phyloP scores from a whole-genome alignment of 148 eudicot genomes.

The Amaranthus cruentus region DNA sequence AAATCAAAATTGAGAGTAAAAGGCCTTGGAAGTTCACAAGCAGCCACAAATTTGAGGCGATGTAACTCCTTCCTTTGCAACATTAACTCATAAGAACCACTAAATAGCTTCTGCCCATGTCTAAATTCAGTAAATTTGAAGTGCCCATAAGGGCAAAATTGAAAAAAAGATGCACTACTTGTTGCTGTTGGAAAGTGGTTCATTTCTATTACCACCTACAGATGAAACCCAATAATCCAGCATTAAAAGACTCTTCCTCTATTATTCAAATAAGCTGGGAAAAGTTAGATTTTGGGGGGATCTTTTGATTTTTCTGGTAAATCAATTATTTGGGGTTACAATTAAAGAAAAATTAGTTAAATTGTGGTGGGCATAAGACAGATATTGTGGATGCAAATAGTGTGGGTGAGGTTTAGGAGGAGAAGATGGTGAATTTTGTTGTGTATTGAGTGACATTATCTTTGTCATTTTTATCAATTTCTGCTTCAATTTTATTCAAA shows the following conservation, averaged over 20 bases:
- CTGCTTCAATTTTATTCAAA: neutral
- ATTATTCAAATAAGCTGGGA: neutral
- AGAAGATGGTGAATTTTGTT: neutral
- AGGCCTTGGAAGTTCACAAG: slow-evolving; percentile 51
- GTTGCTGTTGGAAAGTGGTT: slow-evolving; percentile 25
- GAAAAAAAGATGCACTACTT: slow-evolving; percentile 17
- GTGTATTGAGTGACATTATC: neutral
- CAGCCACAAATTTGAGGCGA: slow-evolving; percentile 42
- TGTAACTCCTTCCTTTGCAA: slow-evolving; percentile 33
- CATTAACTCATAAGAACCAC: slow-evolving; percentile 27
- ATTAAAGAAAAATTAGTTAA: slow-evolving; percentile 6
- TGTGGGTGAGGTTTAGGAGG: slow-evolving; percentile 30
- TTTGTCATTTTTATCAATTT: slow-evolving; percentile 7
- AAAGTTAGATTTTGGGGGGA: neutral
- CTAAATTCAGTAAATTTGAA: slow-evolving; percentile 28
- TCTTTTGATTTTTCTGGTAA: neutral
- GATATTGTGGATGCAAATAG: slow-evolving; percentile 18
- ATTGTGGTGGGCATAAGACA: slow-evolving; percentile 10
- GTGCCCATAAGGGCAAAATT: slow-evolving; percentile 23
- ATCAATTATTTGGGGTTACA: neutral
- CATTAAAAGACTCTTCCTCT: slow-evolving; percentile 20
- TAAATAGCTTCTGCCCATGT: slow-evolving; percentile 30
- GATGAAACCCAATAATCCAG: slow-evolving; percentile 28
- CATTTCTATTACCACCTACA: slow-evolving; percentile 35
- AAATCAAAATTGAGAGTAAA: slow-evolving; percentile 49